Percentiles rank a stretch among this genome's conserved stretches.
Evolutionary conservation across 2,329 filamentous ascomycete genomes (phyloP).

Genomic region (Bipolaris victoriae): DNA sequence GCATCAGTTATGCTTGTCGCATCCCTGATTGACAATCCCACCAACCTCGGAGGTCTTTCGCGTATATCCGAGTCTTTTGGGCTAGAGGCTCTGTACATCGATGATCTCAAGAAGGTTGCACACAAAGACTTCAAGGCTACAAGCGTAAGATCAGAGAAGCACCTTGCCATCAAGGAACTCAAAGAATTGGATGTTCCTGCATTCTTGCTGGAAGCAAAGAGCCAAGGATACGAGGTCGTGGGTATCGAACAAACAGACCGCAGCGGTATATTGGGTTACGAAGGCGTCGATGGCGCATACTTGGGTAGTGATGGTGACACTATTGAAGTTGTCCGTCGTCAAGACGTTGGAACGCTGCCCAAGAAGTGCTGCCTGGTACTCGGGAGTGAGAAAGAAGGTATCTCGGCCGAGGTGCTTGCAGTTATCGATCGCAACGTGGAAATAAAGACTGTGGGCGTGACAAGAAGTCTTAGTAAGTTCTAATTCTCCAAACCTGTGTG

Average conservation of each 20-base stretch:
- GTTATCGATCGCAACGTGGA: conserved; percentile 61
- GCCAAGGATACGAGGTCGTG: conserved; percentile 58
- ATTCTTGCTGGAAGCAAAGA: conserved; percentile 52
- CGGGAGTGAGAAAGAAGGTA: conserved; percentile 60
- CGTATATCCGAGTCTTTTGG: conserved; percentile 61
- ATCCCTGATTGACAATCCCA: conserved; percentile 58
- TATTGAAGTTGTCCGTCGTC: background rate
- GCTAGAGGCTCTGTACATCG: conserved; percentile 53
- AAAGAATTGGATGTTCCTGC: conserved; percentile 38
- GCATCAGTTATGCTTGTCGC: conserved; percentile 56
- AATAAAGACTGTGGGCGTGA: conserved; percentile 59
- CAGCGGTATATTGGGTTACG: conserved; percentile 52
- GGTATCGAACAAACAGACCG: conserved; percentile 62
- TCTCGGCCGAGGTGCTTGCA: conserved; percentile 55
- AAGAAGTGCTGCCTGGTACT: conserved; percentile 55
- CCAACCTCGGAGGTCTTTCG: conserved; percentile 59
- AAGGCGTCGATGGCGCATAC: background rate
- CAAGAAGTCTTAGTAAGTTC: conserved; percentile 56
- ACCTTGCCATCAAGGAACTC: conserved; percentile 54
- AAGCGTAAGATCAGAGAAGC: conserved; percentile 57
- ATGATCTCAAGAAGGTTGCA: conserved; percentile 48
- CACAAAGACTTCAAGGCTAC: conserved; percentile 59
- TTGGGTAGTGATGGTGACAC: background rate
- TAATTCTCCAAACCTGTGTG: background rate
- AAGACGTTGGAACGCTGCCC: conserved; percentile 39